Evolutionary conservation across 2,329 filamentous ascomycete species (phyloP).

Genomic region (Trichoderma sp.): DNA sequence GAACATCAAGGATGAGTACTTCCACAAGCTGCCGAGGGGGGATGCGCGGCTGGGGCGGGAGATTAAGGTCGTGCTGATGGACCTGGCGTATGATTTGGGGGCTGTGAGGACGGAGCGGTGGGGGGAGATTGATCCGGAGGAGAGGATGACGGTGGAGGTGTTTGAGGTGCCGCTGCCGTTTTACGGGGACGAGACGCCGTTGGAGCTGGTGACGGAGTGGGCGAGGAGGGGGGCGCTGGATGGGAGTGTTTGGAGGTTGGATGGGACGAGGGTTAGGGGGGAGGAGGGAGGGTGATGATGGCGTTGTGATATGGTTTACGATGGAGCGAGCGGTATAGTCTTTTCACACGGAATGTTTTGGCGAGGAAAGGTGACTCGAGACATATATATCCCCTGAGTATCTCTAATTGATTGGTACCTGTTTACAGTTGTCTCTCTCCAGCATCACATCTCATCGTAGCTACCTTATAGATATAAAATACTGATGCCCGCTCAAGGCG

Average conservation of each 20-base stretch:
- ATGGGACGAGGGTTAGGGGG: conserved; percentile 30
- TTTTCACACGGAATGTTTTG: too few species aligned
- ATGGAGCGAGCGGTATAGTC: background rate
- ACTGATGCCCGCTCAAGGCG: too few species aligned
- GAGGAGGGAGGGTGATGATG: background rate
- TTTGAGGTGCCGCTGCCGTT: conserved; percentile 46
- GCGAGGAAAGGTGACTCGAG: too few species aligned
- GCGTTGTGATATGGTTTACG: too few species aligned
- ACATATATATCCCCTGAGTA: background rate
- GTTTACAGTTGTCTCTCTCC: too few species aligned
- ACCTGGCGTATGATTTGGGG: conserved; percentile 35
- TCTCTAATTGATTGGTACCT: too few species aligned
- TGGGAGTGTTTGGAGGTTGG: conserved; percentile 46
- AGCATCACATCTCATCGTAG: too few species aligned
- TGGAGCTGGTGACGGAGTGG: conserved; percentile 43
- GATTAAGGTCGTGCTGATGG: conserved; percentile 41
- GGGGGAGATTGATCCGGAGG: conserved; percentile 42
- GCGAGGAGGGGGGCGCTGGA: conserved; percentile 46
- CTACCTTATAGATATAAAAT: too few species aligned
- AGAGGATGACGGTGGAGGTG: conserved; percentile 44
- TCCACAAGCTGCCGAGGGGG: conserved; percentile 39
- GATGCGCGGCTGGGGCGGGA: conserved; percentile 35
- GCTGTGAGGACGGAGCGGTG: conserved; percentile 37
- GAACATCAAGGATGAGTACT: conserved; percentile 49
- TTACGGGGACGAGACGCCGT: conserved; percentile 43